Base-by-base conservation (phyloP, 2,329 filamentous ascomycete genomes). In the Orbilia javanica region DNA sequence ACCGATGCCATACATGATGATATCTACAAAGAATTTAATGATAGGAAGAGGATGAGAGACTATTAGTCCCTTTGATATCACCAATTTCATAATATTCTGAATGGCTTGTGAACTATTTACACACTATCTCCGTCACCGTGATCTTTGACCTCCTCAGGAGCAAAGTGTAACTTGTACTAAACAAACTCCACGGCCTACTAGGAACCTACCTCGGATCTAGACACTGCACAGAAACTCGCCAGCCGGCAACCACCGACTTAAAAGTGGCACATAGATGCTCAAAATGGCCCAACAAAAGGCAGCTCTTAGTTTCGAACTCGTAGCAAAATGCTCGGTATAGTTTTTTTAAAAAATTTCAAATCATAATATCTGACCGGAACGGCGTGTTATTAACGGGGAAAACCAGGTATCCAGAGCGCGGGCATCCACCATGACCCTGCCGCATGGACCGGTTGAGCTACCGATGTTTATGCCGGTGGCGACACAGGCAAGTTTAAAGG, bases 401-500 rank as follows among this genome's bases (percentile, higher is more conserved):
- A n/a, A n/a, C 70, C 80, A 98, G 95, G 96, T 94, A 60, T 98
- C 95, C 10, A 93, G 95, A 87, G 96, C 96, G 27, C 92, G 96
- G 81, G 96, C 96, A 62, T 96, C 96, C 66, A 90, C 90, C 75
- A 88, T 99, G 67, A 92, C 91, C 57, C 90, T 99, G 27, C 95
- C 96, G 63, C 96, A 99, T 89, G 96, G 96, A 73, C 88, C 91
- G 0, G 94, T 99, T 27, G 89, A 92, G 82, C 89, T 98, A 31
- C 96, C 96, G 6, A 90, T 98, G 74, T 99, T 99, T 85, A 99
- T 99, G 96, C 96, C 96, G 15, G 96, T 99, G 50, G 96, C 96
- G 31, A 99, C 96, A 0, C 96, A 99, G 85, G 96, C 93, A 0
- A 97, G 95, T 0, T 87, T 99, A 44, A 99, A 99, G 84, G 96